Base-by-base conservation (phyloP, 306 rosid species). In the Vigna radiata region DNA sequence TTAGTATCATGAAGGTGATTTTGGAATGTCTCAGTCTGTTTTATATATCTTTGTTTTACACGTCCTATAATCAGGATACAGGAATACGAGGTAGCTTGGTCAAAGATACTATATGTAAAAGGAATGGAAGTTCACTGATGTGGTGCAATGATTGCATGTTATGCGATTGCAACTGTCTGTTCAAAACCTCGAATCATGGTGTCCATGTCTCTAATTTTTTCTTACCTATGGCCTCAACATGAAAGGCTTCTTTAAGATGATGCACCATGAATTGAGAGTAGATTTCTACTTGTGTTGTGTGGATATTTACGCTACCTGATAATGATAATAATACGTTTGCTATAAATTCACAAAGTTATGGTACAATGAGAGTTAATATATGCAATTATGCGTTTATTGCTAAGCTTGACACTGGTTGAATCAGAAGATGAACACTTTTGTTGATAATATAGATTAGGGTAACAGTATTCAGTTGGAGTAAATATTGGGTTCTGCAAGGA, bases 341-440 rank as follows among this genome's bases (percentile, higher is more conserved):
- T 36, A 18, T 21, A 4, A 37, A 43, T 29, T 74, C 60, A 60
- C 17, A 0, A 44, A 43, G 33, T 54, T 13, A 54, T 17, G 1
- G 54, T 50, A 11, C 33, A 65, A 41, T 18, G 70, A 10, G 53
- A 65, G 12, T 18, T 19, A 9, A 2, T 18, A 54, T 1, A 58
- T 59, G 41, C 44, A 41, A 72, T 37, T 73, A 43, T 23, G 18
- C 11, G 12, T 43, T 58, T 21, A 39, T 21, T 72, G 43, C 66
- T 66, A 2, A 39, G 67, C 37, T 39, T 36, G 65, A 36, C 49
- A 71, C 50, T 53, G 63, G 63, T 50, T 70, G 60, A 70, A 70
- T 48, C 36, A 49, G 44, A 29, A 48, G 43, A 69, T 23, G 27
- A 68, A 25, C 27, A 15, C 15, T 41, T 61, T 61, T 61, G 13